Conservation (phyloP, 1,284 basidiomycete genomes). For the Rhodotorula sp. region DNA sequence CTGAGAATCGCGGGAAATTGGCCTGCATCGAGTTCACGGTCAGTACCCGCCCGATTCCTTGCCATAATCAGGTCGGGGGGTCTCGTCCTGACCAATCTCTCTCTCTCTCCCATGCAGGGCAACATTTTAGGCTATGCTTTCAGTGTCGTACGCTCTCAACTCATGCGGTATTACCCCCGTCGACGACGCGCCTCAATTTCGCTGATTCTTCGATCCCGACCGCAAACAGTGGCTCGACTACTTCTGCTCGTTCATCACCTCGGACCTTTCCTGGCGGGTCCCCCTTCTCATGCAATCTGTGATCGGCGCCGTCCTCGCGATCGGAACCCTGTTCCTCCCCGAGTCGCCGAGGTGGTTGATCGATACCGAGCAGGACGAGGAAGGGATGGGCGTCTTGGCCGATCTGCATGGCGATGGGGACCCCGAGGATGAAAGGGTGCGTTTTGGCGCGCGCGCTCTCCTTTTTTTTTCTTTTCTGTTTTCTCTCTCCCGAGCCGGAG, state of each 20-base stretch:
- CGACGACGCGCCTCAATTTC: too few species aligned
- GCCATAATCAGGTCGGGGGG: background rate
- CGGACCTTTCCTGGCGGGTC: slow-evolving; percentile 51
- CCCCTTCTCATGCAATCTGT: slow-evolving; percentile 55
- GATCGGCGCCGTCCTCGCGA: slow-evolving; percentile 78
- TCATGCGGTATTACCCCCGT: too few species aligned
- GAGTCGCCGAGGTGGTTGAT: slow-evolving; percentile 96
- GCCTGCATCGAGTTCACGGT: slow-evolving; percentile 96
- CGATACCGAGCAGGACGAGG: slow-evolving; percentile 79
- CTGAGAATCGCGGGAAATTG: slow-evolving; percentile 81
- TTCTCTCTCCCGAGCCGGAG: background rate
- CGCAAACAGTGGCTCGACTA: slow-evolving; percentile 92
- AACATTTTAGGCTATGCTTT: slow-evolving; percentile 87
- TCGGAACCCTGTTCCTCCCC: slow-evolving; percentile 82
- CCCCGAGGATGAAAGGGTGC: slow-evolving; percentile 60
- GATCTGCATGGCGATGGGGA: slow-evolving; percentile 82
- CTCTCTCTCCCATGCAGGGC: slow-evolving; percentile 9
- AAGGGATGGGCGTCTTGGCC: slow-evolving; percentile 83
- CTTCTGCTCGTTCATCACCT: slow-evolving; percentile 71
- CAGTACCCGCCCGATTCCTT: slow-evolving; percentile 49
- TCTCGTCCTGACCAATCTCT: background rate
- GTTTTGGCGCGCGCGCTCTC: background rate
- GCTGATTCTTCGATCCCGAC: too few species aligned
- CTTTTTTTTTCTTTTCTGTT: background rate
- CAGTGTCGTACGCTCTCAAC: slow-evolving; percentile 71